phyloP scores from a whole-genome alignment of 2,329 filamentous ascomycete genomes.

The Microascus cirrosus region DNA sequence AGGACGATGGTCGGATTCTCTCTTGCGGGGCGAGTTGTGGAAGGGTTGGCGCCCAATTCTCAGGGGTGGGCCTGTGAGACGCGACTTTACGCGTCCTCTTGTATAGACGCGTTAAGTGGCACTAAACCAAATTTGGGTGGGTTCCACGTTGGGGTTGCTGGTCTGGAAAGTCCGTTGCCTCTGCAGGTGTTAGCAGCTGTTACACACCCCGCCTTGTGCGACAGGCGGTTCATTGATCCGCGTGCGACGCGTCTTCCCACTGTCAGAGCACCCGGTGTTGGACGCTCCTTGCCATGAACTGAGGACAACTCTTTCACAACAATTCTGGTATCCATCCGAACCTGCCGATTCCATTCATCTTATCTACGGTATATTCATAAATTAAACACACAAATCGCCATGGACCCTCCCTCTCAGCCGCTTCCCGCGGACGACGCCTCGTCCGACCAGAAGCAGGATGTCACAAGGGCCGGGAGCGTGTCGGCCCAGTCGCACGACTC shows the following conservation, averaged over 20 bases:
- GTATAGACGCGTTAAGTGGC: slow-evolving; percentile 31
- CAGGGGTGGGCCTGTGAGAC: slow-evolving; percentile 5
- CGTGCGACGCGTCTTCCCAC: slow-evolving; percentile 1
- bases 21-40: neutral
- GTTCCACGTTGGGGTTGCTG: slow-evolving; percentile 6
- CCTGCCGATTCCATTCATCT: neutral
- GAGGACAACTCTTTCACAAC: neutral
- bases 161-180: no score
- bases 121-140: slow-evolving; percentile 18
- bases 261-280: neutral
- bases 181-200: neutral
- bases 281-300: neutral
- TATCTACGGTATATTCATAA: neutral
- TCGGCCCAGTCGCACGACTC: slow-evolving; percentile 51
- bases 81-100: neutral
- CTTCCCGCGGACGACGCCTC: neutral
- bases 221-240: neutral
- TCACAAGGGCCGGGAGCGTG: slow-evolving; percentile 43
- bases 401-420: slow-evolving; percentile 3
- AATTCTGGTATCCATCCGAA: slow-evolving; percentile 1
- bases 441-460: slow-evolving; percentile 4
- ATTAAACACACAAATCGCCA: neutral
- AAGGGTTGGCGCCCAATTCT: slow-evolving; percentile 2
- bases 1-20: neutral
- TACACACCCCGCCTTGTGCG: neutral